Evolutionary conservation across 495 filamentous ascomycete genomes (phyloP).

Genomic region (Talaromyces nanjingensis): DNA sequence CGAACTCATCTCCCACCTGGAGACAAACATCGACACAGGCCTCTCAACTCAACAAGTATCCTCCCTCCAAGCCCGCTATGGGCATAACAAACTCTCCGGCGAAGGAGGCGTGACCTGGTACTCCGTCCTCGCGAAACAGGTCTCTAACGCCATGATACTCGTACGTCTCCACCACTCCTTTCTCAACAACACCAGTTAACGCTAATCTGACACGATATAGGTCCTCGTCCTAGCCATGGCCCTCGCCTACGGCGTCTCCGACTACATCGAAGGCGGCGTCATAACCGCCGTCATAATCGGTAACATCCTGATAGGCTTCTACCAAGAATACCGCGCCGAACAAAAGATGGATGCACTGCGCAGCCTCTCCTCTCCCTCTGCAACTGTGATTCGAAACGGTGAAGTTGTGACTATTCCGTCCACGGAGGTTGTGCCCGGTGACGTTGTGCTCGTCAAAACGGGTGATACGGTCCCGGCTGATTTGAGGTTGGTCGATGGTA

Average conservation of each 20-base stretch:
- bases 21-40: slow-evolving; percentile 53
- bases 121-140: slow-evolving; percentile 57
- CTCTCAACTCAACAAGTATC: slow-evolving; percentile 42
- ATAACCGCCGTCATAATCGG: slow-evolving; percentile 57
- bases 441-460: slow-evolving; percentile 70
- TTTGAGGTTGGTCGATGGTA: slow-evolving; percentile 51
- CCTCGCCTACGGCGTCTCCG: slow-evolving; percentile 69
- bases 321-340: slow-evolving; percentile 64
- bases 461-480: slow-evolving; percentile 82
- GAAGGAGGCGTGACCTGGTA: slow-evolving; percentile 55
- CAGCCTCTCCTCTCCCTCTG: slow-evolving; percentile 56
- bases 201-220: slow-evolving; percentile 23
- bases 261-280: slow-evolving; percentile 71
- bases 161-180: slow-evolving; percentile 28
- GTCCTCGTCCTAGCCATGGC: slow-evolving; percentile 81
- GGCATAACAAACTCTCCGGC: slow-evolving; percentile 56
- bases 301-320: slow-evolving; percentile 63
- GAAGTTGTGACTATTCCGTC: slow-evolving; percentile 46
- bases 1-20: slow-evolving; percentile 44
- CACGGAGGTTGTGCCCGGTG: slow-evolving; percentile 52
- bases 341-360: slow-evolving; percentile 71
- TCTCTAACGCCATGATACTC: slow-evolving; percentile 62
- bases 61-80: slow-evolving; percentile 43
- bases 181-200: neutral
- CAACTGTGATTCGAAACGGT: slow-evolving; percentile 48